phyloP scores from a whole-genome alignment of 2,329 filamentous ascomycete species.

The Sclerotinia nivalis region DNA sequence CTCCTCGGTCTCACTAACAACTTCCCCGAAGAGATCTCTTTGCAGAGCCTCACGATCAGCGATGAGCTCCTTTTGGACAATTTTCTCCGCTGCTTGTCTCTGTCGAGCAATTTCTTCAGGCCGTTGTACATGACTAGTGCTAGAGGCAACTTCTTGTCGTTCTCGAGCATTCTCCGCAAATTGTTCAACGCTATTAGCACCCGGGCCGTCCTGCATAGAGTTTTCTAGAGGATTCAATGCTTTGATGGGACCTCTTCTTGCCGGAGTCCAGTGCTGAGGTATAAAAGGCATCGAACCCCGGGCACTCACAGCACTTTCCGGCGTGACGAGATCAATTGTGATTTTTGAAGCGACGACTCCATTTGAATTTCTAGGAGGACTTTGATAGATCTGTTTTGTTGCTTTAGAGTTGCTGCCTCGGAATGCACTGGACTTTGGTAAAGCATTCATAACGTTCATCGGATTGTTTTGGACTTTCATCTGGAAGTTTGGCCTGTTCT shows the following conservation, averaged over 20 bases:
- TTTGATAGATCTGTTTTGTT: background rate
- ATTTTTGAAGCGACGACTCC: background rate
- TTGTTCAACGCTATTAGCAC: background rate
- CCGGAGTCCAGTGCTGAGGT: background rate
- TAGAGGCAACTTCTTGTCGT: background rate
- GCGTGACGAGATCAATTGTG: conserved; percentile 8
- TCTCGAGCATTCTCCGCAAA: background rate
- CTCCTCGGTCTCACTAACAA: conserved; percentile 27
- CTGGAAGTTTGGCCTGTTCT: background rate
- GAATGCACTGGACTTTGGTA: conserved; percentile 7
- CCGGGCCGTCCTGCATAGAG: background rate
- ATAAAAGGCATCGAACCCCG: background rate
- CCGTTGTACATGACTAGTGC: background rate
- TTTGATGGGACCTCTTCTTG: background rate
- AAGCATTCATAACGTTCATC: background rate
- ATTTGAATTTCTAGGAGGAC: background rate
- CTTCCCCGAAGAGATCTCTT: conserved; percentile 31
- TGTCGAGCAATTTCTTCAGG: conserved; percentile 18
- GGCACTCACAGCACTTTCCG: background rate
- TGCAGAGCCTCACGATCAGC: conserved; percentile 24
- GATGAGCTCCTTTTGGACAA: conserved; percentile 28
- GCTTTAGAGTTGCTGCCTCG: background rate
- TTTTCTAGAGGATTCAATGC: background rate
- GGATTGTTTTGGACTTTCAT: background rate
- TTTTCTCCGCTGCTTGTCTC: conserved; percentile 27